These are phyloP conservation scores for Fusarium albidum DNA, from an alignment of 2,329 filamentous ascomycete genomes.

Conservation along the genomic window DNA sequence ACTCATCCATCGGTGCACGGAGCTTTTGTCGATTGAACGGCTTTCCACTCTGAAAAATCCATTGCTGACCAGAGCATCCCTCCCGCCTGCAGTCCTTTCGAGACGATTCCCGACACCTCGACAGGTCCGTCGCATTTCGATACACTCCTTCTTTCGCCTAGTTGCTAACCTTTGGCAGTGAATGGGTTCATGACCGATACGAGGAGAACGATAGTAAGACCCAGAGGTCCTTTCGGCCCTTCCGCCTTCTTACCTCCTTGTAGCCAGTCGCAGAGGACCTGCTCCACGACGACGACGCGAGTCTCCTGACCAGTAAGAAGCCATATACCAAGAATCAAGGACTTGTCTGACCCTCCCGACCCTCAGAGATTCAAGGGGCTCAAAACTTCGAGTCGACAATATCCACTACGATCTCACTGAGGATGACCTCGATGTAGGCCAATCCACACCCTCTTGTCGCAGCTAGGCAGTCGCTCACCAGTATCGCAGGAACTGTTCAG, in stretches of 20 bases:
- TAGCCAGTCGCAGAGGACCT: conserved; percentile 52
- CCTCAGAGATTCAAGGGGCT: conserved; percentile 61
- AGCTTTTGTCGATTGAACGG: conserved; percentile 43
- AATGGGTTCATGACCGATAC: conserved; percentile 94
- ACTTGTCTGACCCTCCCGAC: conserved; percentile 22
- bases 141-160: background rate
- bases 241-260: conserved; percentile 33
- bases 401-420: conserved; percentile 91
- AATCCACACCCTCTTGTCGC: background rate
- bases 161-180: conserved; percentile 57
- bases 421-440: conserved; percentile 77
- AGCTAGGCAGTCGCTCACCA: conserved; percentile 36
- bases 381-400: conserved; percentile 86
- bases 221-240: conserved; percentile 6
- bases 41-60: conserved; percentile 46
- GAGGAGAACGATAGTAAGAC: conserved; percentile 74
- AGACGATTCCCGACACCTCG: conserved; percentile 71
- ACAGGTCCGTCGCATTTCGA: conserved; percentile 63
- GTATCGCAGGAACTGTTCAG: conserved; percentile 75
- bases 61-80: conserved; percentile 48
- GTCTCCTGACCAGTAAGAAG: conserved; percentile 50
- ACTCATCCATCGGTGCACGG: conserved; percentile 42
- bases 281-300: conserved; percentile 53
- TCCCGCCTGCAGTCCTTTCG: conserved; percentile 65
- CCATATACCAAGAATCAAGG: conserved; percentile 7